A percentile compares a stretch with the other conserved stretches of the same genome.
Evolutionary conservation across 352 stramenopile species (phyloP).

Genomic region (Thraustochytrium striatum): DNA sequence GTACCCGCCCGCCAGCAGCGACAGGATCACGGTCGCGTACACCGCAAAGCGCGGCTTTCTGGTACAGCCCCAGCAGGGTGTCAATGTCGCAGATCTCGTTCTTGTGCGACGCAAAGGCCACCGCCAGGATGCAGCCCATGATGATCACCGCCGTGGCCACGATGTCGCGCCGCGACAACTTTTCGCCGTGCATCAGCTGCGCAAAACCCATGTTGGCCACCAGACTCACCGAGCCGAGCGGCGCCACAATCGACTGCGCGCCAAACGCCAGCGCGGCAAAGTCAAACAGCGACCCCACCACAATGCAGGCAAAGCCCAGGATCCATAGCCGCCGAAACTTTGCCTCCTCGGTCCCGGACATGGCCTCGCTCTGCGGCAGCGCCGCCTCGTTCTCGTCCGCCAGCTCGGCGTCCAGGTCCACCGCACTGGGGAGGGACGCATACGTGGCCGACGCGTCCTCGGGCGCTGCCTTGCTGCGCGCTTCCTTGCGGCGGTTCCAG

Average conservation of each 20-base stretch:
- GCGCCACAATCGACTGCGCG: constrained; percentile 47
- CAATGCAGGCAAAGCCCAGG: constrained; percentile 46
- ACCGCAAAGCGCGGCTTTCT: constrained; percentile 12
- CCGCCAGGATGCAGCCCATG: constrained; percentile 42
- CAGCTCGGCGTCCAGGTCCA: background rate
- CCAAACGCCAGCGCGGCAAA: constrained; percentile 50
- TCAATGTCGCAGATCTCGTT: constrained; percentile 45
- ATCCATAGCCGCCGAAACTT: constrained; percentile 5
- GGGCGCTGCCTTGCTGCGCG: background rate
- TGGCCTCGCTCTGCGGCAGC: background rate
- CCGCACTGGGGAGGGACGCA: background rate
- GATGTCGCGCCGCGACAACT: constrained; percentile 38
- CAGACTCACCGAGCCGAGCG: constrained; percentile 42
- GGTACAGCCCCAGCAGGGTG: constrained; percentile 35
- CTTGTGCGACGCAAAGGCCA: constrained; percentile 48
- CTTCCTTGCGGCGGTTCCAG: background rate
- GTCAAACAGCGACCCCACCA: constrained; percentile 45
- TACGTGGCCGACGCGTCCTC: background rate
- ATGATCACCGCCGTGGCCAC: constrained; percentile 47
- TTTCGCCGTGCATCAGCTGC: constrained; percentile 49
- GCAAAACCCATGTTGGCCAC: constrained; percentile 49
- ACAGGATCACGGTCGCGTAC: constrained; percentile 36
- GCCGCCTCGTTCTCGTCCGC: background rate
- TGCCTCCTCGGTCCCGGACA: background rate
- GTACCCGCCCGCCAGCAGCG: constrained; percentile 7